Conservation (phyloP, 176 grass and related monocot genomes). For the Triticum dicoccoides region DNA sequence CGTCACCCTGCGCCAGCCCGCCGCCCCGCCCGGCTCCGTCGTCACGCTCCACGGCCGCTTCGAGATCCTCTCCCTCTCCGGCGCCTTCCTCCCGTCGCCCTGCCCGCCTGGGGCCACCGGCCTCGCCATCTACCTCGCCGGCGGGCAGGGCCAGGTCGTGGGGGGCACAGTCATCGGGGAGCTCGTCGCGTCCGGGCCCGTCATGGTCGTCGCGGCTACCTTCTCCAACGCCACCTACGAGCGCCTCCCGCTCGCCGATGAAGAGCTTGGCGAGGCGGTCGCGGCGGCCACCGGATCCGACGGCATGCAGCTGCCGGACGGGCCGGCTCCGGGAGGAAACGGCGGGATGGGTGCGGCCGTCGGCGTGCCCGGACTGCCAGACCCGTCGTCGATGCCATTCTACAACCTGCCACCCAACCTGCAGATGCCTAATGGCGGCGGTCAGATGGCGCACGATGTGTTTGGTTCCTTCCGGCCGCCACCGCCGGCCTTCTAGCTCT, state of each 20-base stretch:
- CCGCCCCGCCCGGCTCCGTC: slow-evolving; percentile 42
- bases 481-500: slow-evolving; percentile 42
- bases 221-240: slow-evolving; percentile 81
- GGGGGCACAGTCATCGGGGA: slow-evolving; percentile 62
- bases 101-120: slow-evolving; percentile 58
- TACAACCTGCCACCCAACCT: slow-evolving; percentile 71
- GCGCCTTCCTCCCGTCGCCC: slow-evolving; percentile 64
- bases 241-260: slow-evolving; percentile 56
- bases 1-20: slow-evolving; percentile 69
- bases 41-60: slow-evolving; percentile 72
- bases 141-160: slow-evolving; percentile 77
- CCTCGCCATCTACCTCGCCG: slow-evolving; percentile 64
- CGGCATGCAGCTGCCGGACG: slow-evolving; percentile 24
- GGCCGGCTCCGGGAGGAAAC: slow-evolving; percentile 30
- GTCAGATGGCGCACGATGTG: slow-evolving; percentile 60
- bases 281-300: slow-evolving; percentile 12
- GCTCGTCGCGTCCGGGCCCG: slow-evolving; percentile 60
- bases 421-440: slow-evolving; percentile 49
- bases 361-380: background rate
- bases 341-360: background rate
- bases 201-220: slow-evolving; percentile 69
- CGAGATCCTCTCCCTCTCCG: slow-evolving; percentile 78
- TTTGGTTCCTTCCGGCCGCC: slow-evolving; percentile 55
- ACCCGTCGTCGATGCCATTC: slow-evolving; percentile 52
- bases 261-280: slow-evolving; percentile 32